phyloP scores from a whole-genome alignment of 2,329 filamentous ascomycete genomes.

The Alternaria angustiovoidea region DNA sequence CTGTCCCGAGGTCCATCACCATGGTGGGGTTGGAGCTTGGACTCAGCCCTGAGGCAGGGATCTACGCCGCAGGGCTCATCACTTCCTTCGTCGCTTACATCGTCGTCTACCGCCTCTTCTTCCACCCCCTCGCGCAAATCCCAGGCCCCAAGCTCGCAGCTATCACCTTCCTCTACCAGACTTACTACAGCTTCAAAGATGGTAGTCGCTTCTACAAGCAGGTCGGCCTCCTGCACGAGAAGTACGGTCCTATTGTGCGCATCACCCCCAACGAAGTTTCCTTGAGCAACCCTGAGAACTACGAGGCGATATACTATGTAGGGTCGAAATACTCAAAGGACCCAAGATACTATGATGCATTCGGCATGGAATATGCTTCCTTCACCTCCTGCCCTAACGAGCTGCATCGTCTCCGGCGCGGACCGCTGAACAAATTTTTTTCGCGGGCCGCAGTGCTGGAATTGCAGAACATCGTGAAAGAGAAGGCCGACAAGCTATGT shows the following conservation, averaged over 20 bases:
- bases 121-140: slow-evolving; percentile 16
- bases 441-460: no score
- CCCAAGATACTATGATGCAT: neutral
- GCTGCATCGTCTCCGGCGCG: slow-evolving; percentile 1
- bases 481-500: no score
- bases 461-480: no score
- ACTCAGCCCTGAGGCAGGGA: no score
- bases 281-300: neutral
- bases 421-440: no score
- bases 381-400: slow-evolving; percentile 5
- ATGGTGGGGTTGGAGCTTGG: no score
- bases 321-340: neutral
- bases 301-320: neutral
- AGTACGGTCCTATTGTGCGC: slow-evolving; percentile 10
- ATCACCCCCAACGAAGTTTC: slow-evolving; percentile 12
- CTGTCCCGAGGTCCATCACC: no score
- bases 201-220: no score
- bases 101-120: slow-evolving; percentile 11
- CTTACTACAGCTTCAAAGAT: slow-evolving; percentile 9
- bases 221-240: slow-evolving; percentile 1
- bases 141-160: slow-evolving; percentile 12
- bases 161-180: no score
- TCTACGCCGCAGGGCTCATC: no score
- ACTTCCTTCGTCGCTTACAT: neutral
- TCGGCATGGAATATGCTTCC: slow-evolving; percentile 5